Percentiles rank a stretch among this genome's conserved stretches.
phyloP scores from a whole-genome alignment of 2,329 filamentous ascomycete species.

The Coniochaeta hoffmannii region DNA sequence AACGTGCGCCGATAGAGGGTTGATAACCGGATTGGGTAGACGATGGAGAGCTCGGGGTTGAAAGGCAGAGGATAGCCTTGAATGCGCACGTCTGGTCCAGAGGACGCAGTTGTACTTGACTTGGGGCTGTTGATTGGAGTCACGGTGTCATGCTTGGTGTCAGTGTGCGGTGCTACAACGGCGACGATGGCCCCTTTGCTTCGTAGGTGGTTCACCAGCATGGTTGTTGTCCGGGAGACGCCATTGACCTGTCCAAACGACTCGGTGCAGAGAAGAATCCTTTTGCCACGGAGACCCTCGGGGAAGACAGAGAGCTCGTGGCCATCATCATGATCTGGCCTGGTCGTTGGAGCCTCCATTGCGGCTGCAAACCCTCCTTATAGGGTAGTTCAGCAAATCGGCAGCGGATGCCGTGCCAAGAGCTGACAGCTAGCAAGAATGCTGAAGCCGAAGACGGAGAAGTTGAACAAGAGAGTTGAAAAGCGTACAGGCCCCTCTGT shows the following conservation, averaged over 20 bases:
- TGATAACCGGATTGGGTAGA: constrained; percentile 60
- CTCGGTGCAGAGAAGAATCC: constrained; percentile 61
- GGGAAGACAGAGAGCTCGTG: constrained; percentile 40
- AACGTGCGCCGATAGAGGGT: constrained; percentile 54
- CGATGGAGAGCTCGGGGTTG: constrained; percentile 63
- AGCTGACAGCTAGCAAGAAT: neutral
- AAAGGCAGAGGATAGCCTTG: constrained; percentile 61
- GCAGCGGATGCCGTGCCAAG: neutral
- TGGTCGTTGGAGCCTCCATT: neutral
- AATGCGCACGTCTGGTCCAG: constrained; percentile 44
- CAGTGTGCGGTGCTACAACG: constrained; percentile 57
- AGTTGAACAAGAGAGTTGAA: no score
- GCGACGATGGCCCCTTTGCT: constrained; percentile 57
- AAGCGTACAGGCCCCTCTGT: no score
- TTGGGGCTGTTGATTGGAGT: constrained; percentile 25
- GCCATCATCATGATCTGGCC: neutral
- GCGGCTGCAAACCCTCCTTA: neutral
- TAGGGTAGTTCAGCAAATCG: neutral
- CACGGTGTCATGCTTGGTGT: constrained; percentile 47
- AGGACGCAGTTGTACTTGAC: neutral
- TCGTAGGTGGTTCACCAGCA: constrained; percentile 60
- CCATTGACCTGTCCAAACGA: constrained; percentile 68
- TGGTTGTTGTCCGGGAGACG: constrained; percentile 63
- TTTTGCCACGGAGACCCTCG: constrained; percentile 45
- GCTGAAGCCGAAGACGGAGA: neutral